These are phyloP conservation scores for Sporothrix brasiliensis DNA, from an alignment of 2,329 filamentous ascomycete genomes.

Conservation along the genomic window DNA sequence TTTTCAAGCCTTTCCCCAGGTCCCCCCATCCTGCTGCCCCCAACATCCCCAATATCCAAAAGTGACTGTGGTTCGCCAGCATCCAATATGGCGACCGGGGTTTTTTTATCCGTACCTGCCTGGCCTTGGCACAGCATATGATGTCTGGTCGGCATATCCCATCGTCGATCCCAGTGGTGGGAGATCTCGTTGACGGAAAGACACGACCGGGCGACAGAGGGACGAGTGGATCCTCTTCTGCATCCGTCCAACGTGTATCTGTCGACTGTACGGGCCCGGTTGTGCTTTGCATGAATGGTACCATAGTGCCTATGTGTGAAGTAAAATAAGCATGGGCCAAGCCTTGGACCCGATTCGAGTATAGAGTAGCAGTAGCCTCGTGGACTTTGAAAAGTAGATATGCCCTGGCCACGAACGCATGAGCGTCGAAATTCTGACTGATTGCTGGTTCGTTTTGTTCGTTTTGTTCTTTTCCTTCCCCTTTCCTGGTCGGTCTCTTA, in stretches of 20 bases:
- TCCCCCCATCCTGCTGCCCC: background rate
- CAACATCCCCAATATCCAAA: background rate
- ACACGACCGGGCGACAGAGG: background rate
- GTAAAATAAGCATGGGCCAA: background rate
- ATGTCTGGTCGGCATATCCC: slow-evolving; percentile 19
- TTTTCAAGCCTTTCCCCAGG: background rate
- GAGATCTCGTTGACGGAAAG: background rate
- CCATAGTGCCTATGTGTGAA: background rate
- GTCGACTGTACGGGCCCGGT: background rate
- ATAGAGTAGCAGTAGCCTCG: background rate
- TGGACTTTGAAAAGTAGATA: slow-evolving; percentile 15
- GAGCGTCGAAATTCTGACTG: background rate
- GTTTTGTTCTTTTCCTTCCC: background rate
- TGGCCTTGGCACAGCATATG: slow-evolving; percentile 11
- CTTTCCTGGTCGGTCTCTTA: background rate
- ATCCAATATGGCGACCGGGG: slow-evolving; percentile 19
- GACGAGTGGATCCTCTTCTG: background rate
- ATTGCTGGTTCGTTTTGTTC: slow-evolving; percentile 8
- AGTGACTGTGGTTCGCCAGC: background rate
- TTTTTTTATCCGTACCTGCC: slow-evolving; percentile 10
- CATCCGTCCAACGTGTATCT: too few relatives aligned
- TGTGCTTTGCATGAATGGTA: slow-evolving; percentile 16
- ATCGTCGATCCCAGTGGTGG: background rate
- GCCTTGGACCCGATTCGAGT: background rate
- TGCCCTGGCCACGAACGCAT: background rate